Evolutionary conservation across 352 stramenopile genomes (phyloP).

Genomic region (Thraustotheca clavata): DNA sequence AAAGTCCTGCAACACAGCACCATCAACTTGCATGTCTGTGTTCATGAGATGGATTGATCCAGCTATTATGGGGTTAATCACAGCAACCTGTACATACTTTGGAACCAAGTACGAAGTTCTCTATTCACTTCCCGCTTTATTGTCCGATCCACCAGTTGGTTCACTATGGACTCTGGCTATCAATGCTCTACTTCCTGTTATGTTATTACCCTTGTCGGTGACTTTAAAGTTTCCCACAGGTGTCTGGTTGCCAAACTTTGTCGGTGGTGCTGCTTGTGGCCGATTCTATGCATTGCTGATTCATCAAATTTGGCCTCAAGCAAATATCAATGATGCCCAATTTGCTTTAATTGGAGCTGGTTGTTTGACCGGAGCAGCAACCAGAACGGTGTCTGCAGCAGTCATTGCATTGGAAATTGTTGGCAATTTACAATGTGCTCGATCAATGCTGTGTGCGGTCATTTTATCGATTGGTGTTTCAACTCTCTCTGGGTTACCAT

Average conservation of each 20-base stretch:
- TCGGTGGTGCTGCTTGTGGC: slow-evolving; percentile 67
- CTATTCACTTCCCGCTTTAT: background rate
- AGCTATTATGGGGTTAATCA: slow-evolving; percentile 47
- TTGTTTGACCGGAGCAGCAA: slow-evolving; percentile 56
- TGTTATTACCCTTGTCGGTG: slow-evolving; percentile 73
- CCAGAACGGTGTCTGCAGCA: slow-evolving; percentile 64
- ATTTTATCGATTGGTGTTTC: slow-evolving; percentile 59
- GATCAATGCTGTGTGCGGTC: slow-evolving; percentile 66
- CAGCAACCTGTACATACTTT: slow-evolving; percentile 21
- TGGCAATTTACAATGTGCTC: slow-evolving; percentile 60
- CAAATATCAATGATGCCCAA: slow-evolving; percentile 35
- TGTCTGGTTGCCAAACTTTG: slow-evolving; percentile 80
- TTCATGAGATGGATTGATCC: slow-evolving; percentile 70
- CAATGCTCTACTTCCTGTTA: slow-evolving; percentile 32
- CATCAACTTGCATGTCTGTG: background rate
- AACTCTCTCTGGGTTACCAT: slow-evolving; percentile 45
- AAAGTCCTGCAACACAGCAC: background rate
- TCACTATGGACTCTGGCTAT: background rate
- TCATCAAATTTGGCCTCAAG: slow-evolving; percentile 26
- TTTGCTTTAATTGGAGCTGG: slow-evolving; percentile 75
- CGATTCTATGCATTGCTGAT: slow-evolving; percentile 66
- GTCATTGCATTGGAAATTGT: slow-evolving; percentile 85
- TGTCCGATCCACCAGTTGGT: background rate
- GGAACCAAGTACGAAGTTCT: background rate
- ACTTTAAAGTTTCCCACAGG: slow-evolving; percentile 72